Conservation (phyloP, 208 protist species). For the Willaertia magna region DNA sequence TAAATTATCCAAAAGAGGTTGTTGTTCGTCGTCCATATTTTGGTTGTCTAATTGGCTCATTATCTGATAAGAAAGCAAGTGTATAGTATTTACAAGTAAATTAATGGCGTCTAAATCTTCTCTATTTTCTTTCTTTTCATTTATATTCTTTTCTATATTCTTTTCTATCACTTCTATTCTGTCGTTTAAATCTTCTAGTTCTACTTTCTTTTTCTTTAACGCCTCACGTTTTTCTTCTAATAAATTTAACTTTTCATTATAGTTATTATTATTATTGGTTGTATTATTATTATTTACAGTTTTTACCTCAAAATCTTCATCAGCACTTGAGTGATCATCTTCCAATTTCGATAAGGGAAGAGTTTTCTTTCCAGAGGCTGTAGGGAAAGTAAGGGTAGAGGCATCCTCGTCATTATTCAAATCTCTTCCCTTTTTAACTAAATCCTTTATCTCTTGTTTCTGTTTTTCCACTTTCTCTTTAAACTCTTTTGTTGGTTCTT, state of each 20-base stretch:
- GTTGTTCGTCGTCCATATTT: no score
- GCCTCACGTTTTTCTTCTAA: no score
- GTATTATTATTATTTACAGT: no score
- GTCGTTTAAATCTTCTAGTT: background rate
- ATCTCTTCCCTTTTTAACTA: background rate
- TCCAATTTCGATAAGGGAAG: background rate
- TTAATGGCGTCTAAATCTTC: background rate
- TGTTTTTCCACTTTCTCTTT: background rate
- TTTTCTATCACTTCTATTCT: background rate
- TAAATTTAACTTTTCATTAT: no score
- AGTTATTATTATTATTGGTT: no score
- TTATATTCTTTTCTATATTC: background rate
- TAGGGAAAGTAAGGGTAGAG: background rate
- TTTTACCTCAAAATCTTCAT: background rate
- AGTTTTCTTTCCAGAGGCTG: background rate
- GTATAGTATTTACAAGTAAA: background rate
- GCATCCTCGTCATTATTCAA: background rate
- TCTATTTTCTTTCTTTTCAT: background rate
- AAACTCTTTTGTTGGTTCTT: background rate
- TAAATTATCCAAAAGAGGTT: no score
- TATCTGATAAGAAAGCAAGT: background rate
- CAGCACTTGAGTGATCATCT: background rate
- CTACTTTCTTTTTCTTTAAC: no score
- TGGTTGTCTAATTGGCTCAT: background rate
- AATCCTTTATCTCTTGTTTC: background rate